Evolutionary conservation across 768 basidiomycete genomes (phyloP), one percentile per base, ranked within the genome.

Genomic region (Lentinula sp.): DNA sequence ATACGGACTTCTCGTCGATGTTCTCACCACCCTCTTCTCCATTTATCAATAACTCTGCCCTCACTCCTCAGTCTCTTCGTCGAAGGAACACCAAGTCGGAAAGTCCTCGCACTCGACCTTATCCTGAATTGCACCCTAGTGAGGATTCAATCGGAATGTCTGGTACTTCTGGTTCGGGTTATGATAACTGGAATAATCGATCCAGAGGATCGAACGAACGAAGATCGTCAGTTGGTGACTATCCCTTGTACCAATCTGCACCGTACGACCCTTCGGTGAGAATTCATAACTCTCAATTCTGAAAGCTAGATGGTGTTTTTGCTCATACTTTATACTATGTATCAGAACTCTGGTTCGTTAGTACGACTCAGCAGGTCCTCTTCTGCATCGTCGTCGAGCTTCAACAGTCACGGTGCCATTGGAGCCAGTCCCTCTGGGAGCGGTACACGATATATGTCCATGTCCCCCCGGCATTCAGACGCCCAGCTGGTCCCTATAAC

Each of bases 141-240:
- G 69, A 75, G 67, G 67, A 72, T 65, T 66, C 62, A 65, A 64
- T 57, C 48, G 70, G 66, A 58, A 78, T 78, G 77, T 69, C 77
- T 60, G 72, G 68, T 59, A 66, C 70, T 60, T 64, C 74, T 52
- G 66, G 57, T 56, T 56, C 55, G 48, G 46, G 57, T 60, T 45
- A 57, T 57, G 53, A 60, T 59, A 48, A 58, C 37, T 58, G 60
- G 54, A 57, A 42, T 34, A 23, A 32, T n/a, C 60, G 60, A 42
- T 35, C 46, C 37, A 23, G 45, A 37, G 57, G 60, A 46, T 67
- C 68, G 51, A 66, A 66, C 55, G 75, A 69, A 69, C 76, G 78
- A 62, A 74, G 73, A 62, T 70, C 74, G 62, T 74, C 76, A 59
- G 75, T 79, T 34, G 73, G 65, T 55, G 78, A 74, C 55, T 71